Evolutionary conservation across 352 stramenopile species (phyloP).

Genomic region (Blastocystis sp.): DNA sequence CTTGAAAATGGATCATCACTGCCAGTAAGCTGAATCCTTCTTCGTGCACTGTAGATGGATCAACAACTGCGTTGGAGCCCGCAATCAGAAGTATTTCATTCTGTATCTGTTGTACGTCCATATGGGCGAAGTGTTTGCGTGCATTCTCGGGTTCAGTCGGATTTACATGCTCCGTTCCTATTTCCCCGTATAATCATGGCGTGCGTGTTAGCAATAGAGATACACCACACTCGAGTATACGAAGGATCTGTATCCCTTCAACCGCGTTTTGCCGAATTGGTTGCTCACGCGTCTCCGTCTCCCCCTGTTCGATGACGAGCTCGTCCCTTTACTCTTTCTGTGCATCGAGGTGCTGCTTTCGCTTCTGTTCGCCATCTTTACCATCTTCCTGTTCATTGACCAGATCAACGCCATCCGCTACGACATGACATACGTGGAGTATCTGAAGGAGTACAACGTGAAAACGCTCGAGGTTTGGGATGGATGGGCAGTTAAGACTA

Average conservation of each 20-base stretch:
- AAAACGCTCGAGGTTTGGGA: constrained; percentile 1
- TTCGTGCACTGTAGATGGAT: constrained; percentile 45
- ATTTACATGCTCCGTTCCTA: constrained; percentile 1
- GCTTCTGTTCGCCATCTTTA: constrained; percentile 19
- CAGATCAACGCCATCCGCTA: constrained; percentile 57
- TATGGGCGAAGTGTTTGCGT: constrained; percentile 37
- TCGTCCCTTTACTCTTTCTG: not conserved
- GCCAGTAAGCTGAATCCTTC: constrained; percentile 4
- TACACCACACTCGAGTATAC: not conserved
- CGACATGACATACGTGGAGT: constrained; percentile 61
- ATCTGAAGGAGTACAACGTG: constrained; percentile 51
- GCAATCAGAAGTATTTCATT: constrained; percentile 69
- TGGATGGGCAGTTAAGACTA: not conserved
- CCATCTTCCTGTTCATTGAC: constrained; percentile 13
- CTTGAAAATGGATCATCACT: constrained; percentile 69
- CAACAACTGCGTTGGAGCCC: constrained; percentile 65
- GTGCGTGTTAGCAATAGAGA: not conserved
- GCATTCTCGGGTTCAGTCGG: constrained; percentile 17
- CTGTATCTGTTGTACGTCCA: constrained; percentile 64
- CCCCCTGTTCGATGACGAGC: not conserved
- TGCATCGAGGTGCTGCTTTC: constrained; percentile 38
- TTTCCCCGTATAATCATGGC: not conserved
- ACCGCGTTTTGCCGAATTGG: not conserved
- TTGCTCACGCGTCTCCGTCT: not conserved
- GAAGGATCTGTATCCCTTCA: constrained; percentile 5